These are phyloP conservation scores for Barnettozyma pratensis DNA, from an alignment of 805 yeast genomes.

Conservation along the genomic window DNA sequence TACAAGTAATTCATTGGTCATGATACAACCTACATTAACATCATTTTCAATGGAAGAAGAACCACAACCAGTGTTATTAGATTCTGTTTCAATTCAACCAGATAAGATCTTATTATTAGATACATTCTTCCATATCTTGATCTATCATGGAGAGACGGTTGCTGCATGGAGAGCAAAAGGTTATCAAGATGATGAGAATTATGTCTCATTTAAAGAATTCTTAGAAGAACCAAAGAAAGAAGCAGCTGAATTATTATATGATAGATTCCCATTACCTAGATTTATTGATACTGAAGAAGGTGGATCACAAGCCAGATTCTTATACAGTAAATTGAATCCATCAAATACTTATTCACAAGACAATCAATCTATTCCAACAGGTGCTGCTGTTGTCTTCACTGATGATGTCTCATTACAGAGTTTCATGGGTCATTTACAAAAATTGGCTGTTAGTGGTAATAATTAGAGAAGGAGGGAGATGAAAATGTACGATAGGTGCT, in stretches of 20 bases:
- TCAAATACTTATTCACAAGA: conserved; percentile 72
- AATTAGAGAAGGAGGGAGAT: neutral
- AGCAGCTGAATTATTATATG: conserved; percentile 86
- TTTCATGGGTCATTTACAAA: conserved; percentile 91
- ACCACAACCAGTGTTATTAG: conserved; percentile 88
- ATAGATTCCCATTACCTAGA: conserved; percentile 96
- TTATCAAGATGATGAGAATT: conserved; percentile 87
- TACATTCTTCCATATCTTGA: conserved; percentile 93
- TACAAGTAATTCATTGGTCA: conserved; percentile 84
- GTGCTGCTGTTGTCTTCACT: conserved; percentile 82
- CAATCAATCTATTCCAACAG: conserved; percentile 33
- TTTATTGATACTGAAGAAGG: conserved; percentile 97
- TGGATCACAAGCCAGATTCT: conserved; percentile 96
- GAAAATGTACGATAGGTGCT: neutral
- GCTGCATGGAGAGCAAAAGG: conserved; percentile 97
- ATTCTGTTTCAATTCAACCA: conserved; percentile 86
- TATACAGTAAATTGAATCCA: conserved; percentile 92
- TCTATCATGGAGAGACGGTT: conserved; percentile 91
- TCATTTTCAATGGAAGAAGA: conserved; percentile 80
- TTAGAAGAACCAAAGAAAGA: conserved; percentile 87
- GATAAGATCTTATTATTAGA: conserved; percentile 85
- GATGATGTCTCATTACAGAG: conserved; percentile 95
- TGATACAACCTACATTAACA: conserved; percentile 96
- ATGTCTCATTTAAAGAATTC: conserved; percentile 79
- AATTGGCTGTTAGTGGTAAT: conserved; percentile 60